Base-by-base conservation (phyloP, 495 filamentous ascomycete genomes). In the Neurospora sp. region DNA sequence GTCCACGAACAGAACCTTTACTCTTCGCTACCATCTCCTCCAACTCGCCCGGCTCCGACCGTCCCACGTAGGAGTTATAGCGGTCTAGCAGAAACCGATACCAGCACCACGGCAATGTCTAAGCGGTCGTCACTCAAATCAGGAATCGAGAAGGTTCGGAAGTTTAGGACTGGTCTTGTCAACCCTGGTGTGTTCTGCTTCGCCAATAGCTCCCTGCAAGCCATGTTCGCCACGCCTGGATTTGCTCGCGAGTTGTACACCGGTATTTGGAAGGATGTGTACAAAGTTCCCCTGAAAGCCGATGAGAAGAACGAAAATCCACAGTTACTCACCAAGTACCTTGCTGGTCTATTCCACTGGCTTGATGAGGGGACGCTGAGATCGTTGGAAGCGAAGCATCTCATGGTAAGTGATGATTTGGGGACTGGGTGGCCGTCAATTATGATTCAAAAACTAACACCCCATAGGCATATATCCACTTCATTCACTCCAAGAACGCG, bases 141-240 rank as follows among this genome's bases (percentile, higher is more conserved):
- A 48, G 80, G 70, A 44, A 11, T 73, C 20, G 46, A 70, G 39
- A 40, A 70, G 12, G n/a, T 35, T 16, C 62, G 70, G 40, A 76
- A 72, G 69, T 70, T 44, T 14, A 77, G 77, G 70, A 95, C 93
- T 5, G 96, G 96, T 2, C 86, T 98, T 9, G 79, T 88, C 48
- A 98, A 97, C 77, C 90, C 92, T 35, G 90, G 91, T 11, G 90
- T 91, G 12, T 92, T 89, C 8, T 99, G 96, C 81, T 99, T 96
- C 79, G 93, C 94, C 88, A 97, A 98, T 83, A 89, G 92, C 16
- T 90, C 90, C 5, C 82, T 99, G 16, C 96, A 99, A 80, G 92
- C 90, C 73, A 82, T 98, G 72, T 90, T 92, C 73, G 91, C 90
- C 4, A 96, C 93, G 2, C 83, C 89, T 27, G 88, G 89, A 27